Base-by-base conservation (phyloP, 2,329 filamentous ascomycete genomes). In the Colletotrichum cuscutae region DNA sequence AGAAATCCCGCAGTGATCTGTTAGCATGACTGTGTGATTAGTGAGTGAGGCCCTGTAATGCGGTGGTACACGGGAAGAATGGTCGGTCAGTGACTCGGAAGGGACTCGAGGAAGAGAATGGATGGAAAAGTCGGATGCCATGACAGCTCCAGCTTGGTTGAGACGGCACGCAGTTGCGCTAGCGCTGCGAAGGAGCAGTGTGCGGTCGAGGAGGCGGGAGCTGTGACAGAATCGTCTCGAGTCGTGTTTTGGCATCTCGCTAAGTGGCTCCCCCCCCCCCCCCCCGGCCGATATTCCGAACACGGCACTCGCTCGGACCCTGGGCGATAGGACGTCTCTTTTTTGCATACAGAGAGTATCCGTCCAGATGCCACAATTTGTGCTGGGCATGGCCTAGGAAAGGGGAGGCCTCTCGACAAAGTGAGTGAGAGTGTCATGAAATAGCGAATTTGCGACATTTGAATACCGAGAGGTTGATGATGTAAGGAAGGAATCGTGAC, bases 141-240 rank as follows among this genome's bases (percentile, higher is more conserved):
- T 15, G 42, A n/a, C 19, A 49, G 42, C 42, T 42, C 15, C 37
- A 15, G 37, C 15, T 49, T 49, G 42, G 42, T 49, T 49, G 19
- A 49, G 42, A 49, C 42, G 42, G 42, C 42, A n/a, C 42, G 42
- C 42, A 49, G 42, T n/a, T 49, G 42, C 42, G 19, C 42, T 49
- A 54, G 53, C 37, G 35, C 30, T 22, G 58, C 58, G 58, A 58
- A 68, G 65, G 65, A 52, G 28, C 61, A 65, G 71, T 70, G 53
- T 62, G 19, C 30, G 62, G 26, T 26, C 59, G 52, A 49, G 58
- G 46, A 73, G 65, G 61, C 54, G 69, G 72, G 52, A 71, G 76
- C 77, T 86, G 86, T 86, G 83, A 84, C 86, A 87, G 82, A 83
- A 78, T 74, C 81, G 86, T 88, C 86, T 88, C 85, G 85, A 79